Evolutionary conservation across 768 basidiomycete species (phyloP), one percentile per base, ranked within the genome.

Genomic region (Nidularia sp.): DNA sequence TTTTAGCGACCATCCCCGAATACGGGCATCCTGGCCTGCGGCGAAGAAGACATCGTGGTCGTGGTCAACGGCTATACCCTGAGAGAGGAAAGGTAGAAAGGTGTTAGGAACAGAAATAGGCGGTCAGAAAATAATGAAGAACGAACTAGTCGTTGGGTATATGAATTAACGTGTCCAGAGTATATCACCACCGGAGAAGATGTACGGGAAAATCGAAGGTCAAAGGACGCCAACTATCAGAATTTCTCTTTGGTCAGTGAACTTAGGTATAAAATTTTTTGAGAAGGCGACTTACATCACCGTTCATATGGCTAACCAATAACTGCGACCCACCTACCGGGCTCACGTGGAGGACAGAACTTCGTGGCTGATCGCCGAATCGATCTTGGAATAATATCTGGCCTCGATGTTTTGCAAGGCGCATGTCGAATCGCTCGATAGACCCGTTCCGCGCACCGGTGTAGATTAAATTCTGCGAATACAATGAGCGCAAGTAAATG

Each of bases 1-100:
- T 12, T 65, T 72, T 6, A 90, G 63, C 8, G 86, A 86, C 89
- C 89, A 91, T 2, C 76, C 78, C 22, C 86, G 80, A 53, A 90
- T 76, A 33, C 73, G 74, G 42, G 67, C 56, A 64, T 92, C 88
- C 55, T 83, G 77, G 7, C 88, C 88, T 0, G 85, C 85, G 6
- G 84, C 84, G 53, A 88, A 88, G 13, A 92, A 60, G 47, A 85
- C 77, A 31, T 79, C 70, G 46, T 84, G 73, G 6, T 64, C 54
- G 0, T 81, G 77, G 56, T 89, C 86, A 13, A 81, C 60, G 1
- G 78, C 69, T 5, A 88, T 71, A 4, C 87, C 87, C 88, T 90
- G 58, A 50, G 34, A 31, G 61, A 13, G 39, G 35, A 43, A 5
- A 13, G 6, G n/a, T 29, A 48, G 33, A 46, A 43, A 5, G 10